Evolutionary conservation across 768 basidiomycete species (phyloP).

Genomic region (Daedaleopsis nitida): DNA sequence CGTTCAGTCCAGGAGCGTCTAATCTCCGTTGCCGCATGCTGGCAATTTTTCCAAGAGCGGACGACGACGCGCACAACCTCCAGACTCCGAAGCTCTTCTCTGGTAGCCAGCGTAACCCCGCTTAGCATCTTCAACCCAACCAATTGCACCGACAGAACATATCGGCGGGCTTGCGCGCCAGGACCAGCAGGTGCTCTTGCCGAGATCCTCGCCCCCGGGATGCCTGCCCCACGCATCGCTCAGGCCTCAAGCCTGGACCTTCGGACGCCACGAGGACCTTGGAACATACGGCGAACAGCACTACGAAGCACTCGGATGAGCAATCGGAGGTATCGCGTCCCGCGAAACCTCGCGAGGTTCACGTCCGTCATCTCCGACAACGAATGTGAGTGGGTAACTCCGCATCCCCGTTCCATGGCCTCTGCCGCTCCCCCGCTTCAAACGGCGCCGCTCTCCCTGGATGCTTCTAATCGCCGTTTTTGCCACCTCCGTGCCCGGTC

Average conservation of each 20-base stretch:
- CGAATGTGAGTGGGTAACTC: neutral
- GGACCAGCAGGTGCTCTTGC: slow-evolving; percentile 10
- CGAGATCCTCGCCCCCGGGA: slow-evolving; percentile 4
- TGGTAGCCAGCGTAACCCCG: slow-evolving; percentile 9
- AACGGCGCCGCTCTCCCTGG: slow-evolving; percentile 1
- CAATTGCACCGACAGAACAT: slow-evolving; percentile 1
- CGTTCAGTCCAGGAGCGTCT: slow-evolving; percentile 10
- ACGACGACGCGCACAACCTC: slow-evolving; percentile 1
- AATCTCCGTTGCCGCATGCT: slow-evolving; percentile 16
- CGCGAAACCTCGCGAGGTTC: slow-evolving; percentile 17
- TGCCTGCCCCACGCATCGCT: slow-evolving; percentile 6
- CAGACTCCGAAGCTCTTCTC: slow-evolving; percentile 3
- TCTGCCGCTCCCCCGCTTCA: slow-evolving; percentile 9
- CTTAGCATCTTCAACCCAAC: slow-evolving; percentile 7
- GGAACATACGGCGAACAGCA: slow-evolving; percentile 12
- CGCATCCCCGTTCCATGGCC: neutral
- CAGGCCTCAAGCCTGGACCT: slow-evolving; percentile 2
- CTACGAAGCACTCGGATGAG: neutral
- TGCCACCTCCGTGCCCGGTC: neutral
- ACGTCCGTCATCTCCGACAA: slow-evolving; percentile 5
- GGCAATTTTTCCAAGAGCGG: neutral
- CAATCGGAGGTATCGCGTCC: neutral
- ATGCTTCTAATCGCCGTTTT: neutral
- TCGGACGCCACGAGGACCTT: slow-evolving; percentile 14
- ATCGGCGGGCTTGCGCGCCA: neutral